Base-by-base conservation (phyloP, 345 rosid species). In the Pistacia integerrima region DNA sequence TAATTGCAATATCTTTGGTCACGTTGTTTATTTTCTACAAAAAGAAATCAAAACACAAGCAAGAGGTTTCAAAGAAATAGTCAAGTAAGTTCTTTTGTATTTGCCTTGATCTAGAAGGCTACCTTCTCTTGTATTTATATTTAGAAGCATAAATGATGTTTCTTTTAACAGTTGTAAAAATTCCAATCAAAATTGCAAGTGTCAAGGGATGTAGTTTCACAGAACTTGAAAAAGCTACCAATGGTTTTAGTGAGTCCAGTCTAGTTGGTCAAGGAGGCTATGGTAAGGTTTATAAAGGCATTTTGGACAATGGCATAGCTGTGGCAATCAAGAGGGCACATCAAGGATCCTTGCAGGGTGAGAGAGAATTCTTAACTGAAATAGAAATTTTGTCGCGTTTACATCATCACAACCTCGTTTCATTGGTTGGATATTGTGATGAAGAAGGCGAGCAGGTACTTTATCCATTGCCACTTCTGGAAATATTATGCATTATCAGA, bases 341-440 rank as follows among this genome's bases (percentile, higher is more conserved):
- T 48, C 65, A 75, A 75, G 85, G 86, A 14, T 85, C 90, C 54
- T 72, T 88, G 72, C 85, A 85, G 64, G 86, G 90, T 18, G 82
- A 83, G 41, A 71, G 56, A 49, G 90, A 88, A 82, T 88, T 88
- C 81, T 80, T 81, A 70, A 87, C 87, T 0, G 92, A 88, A 78
- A 88, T 87, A 59, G 85, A 85, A 71, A 38, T 88, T 46, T 67
- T 88, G 74, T 87, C 85, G 2, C 78, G 89, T n/a, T 54, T 88
- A 59, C 92, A 88, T 77, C 90, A 87, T 72, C 87, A 89, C n/a
- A 87, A 88, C 79, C 84, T 88, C 72, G 90, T 87, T 74, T 82
- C 87, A 46, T 79, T 87, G 78, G 74, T 87, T 51, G 92, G 92
- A 57, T 88, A 87, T 61, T 88, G 92, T 62, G 81, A 76, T 44